These are phyloP conservation scores for Pinus albicaulis DNA, from an alignment of 75 land plant genomes.

Conservation along the genomic window DNA sequence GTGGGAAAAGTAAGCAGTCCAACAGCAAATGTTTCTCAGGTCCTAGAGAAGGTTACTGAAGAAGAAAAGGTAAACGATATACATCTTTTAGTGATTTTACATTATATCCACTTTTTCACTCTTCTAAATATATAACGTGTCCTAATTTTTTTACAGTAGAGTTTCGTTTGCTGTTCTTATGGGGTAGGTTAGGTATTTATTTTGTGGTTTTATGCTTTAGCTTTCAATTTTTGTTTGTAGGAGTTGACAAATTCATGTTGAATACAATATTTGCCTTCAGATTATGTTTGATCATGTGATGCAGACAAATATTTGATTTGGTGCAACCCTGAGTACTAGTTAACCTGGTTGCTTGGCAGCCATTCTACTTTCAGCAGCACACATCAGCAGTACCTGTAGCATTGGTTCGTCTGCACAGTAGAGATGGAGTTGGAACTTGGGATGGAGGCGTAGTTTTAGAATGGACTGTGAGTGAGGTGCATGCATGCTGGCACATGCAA, in stretches of 20 bases:
- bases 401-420: no score
- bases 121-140: neutral
- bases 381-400: no score
- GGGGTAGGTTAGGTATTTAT: neutral
- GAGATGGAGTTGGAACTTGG: no score
- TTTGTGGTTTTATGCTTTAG: neutral
- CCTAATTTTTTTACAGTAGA: neutral
- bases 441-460: no score
- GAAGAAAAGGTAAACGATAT: constrained; percentile 48
- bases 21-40: constrained; percentile 71
- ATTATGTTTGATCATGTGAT: neutral
- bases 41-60: constrained; percentile 60
- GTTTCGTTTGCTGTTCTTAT: neutral
- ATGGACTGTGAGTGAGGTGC: no score
- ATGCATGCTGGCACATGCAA: no score
- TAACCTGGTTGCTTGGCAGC: no score
- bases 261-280: neutral
- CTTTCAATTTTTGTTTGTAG: no score
- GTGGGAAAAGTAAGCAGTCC: constrained; percentile 85
- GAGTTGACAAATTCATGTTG: no score
- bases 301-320: neutral
- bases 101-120: neutral
- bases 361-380: no score
- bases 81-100: neutral
- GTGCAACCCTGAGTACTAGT: no score